Evolutionary conservation across 2,329 filamentous ascomycete species (phyloP), one percentile per base, ranked within the genome.

Genomic region (Plectosphaerella plurivora): DNA sequence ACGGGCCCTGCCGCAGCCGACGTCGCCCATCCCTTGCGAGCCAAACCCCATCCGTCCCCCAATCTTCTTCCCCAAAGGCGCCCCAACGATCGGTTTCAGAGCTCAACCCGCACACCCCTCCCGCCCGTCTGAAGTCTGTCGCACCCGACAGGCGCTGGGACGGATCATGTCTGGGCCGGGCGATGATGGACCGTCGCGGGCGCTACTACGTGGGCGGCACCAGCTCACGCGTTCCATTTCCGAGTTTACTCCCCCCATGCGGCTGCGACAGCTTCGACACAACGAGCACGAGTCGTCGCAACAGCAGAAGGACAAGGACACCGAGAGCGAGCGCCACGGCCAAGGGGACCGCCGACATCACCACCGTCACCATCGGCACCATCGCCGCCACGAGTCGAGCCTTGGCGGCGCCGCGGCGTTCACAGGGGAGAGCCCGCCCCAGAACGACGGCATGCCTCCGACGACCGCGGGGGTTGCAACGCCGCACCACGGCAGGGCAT

Each of bases 151-250:
- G 10, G n/a, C 41, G n/a, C 41, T 18, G 14, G n/a, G 41, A 44
- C 41, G n/a, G 41, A 44, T 20, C 10, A 44, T 44, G 41, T 20
- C 41, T 44, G 41, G 41, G 41, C n/a, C 41, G 41, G 41, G n/a
- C 16, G 41, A 44, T 12, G 41, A 44, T 20, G 16, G 41, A 16
- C 33, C 46, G 35, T 18, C 35, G 28, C 16, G 35, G 47, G n/a
- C 36, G 36, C 47, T 24, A 10, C 22, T 24, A 15, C 47, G 59
- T 62, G 59, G 62, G 65, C 74, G 74, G 53, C 81, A 82, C 59
- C 78, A 80, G 59, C 70, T 82, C 54, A 77, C 73, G 55, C 75
- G 79, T 35, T 84, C 82, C 46, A 73, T 83, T 53, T 76, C 75
- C 45, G 80, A 83, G 57, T 60, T 81, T 49, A 71, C 78, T 22